Percentiles rank a stretch among this genome's conserved stretches.
phyloP scores from a whole-genome alignment of 1,284 basidiomycete genomes.

The Waitea zeae region DNA sequence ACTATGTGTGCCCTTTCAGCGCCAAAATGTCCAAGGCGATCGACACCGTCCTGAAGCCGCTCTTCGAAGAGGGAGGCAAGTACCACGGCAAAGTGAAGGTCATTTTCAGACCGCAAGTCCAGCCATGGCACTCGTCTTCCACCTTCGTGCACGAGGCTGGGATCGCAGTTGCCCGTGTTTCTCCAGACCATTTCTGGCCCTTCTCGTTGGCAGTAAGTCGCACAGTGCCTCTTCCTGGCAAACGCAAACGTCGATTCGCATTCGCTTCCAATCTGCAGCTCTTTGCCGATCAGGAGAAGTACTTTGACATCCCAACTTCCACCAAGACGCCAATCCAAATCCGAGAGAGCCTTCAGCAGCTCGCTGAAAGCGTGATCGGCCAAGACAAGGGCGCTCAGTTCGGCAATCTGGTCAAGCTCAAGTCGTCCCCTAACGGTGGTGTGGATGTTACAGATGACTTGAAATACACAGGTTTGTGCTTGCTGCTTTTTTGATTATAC shows the following conservation, averaged over 20 bases:
- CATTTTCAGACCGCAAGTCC: constrained; percentile 70
- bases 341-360: constrained; percentile 52
- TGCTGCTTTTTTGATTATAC: background rate
- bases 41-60: constrained; percentile 40
- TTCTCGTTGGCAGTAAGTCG: constrained; percentile 50
- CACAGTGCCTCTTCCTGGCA: background rate
- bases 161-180: constrained; percentile 49
- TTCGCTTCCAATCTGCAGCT: constrained; percentile 32
- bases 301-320: constrained; percentile 65
- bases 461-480: constrained; percentile 56
- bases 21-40: constrained; percentile 46
- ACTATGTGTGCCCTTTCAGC: constrained; percentile 81
- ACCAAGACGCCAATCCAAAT: constrained; percentile 56
- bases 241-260: no score
- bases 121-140: constrained; percentile 68
- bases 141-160: constrained; percentile 71
- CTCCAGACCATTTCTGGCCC: constrained; percentile 65
- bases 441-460: constrained; percentile 65
- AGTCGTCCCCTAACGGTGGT: constrained; percentile 57
- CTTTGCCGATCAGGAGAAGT: constrained; percentile 61
- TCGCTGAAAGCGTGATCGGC: constrained; percentile 35
- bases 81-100: constrained; percentile 69
- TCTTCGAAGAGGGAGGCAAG: constrained; percentile 39
- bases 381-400: constrained; percentile 29
- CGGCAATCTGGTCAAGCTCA: constrained; percentile 46